phyloP scores from a whole-genome alignment of 2,329 filamentous ascomycete genomes.

The Drechslerella coelobrocha region DNA sequence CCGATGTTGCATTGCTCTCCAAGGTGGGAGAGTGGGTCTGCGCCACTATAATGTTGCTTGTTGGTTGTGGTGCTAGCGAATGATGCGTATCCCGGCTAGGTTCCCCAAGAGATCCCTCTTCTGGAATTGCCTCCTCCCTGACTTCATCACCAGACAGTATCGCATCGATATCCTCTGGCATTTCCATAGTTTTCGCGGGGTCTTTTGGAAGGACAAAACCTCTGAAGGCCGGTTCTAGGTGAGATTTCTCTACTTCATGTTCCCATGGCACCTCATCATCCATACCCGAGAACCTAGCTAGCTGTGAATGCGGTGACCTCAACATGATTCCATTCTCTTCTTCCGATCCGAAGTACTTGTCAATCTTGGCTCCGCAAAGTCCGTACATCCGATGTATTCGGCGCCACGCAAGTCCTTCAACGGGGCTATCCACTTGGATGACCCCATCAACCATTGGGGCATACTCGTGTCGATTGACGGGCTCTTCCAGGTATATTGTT shows the following conservation, averaged over 20 bases:
- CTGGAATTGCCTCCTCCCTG: not conserved
- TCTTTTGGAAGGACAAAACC: not conserved
- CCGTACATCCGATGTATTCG: slow-evolving; percentile 48
- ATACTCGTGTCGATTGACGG: slow-evolving; percentile 9
- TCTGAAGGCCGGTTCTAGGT: not conserved
- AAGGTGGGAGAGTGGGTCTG: not conserved
- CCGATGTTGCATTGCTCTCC: not conserved
- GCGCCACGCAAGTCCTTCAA: slow-evolving; percentile 46
- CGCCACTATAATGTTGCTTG: not conserved
- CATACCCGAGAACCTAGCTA: slow-evolving; percentile 22
- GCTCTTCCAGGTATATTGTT: slow-evolving; percentile 38
- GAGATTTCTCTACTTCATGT: slow-evolving; percentile 17
- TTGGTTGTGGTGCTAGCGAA: slow-evolving; percentile 2
- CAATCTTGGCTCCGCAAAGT: slow-evolving; percentile 32
- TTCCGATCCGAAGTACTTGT: slow-evolving; percentile 31
- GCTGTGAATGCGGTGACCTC: slow-evolving; percentile 17
- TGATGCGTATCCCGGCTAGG: slow-evolving; percentile 14
- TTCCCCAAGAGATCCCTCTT: not conserved
- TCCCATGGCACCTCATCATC: slow-evolving; percentile 45
- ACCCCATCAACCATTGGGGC: slow-evolving; percentile 46
- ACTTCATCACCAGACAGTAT: not conserved
- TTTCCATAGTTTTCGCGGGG: not conserved
- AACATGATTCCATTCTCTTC: slow-evolving; percentile 34
- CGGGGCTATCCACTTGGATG: slow-evolving; percentile 43
- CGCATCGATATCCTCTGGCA: not conserved